phyloP scores from a whole-genome alignment of 164 flowering plant genomes.

The Akebia trifoliata region DNA sequence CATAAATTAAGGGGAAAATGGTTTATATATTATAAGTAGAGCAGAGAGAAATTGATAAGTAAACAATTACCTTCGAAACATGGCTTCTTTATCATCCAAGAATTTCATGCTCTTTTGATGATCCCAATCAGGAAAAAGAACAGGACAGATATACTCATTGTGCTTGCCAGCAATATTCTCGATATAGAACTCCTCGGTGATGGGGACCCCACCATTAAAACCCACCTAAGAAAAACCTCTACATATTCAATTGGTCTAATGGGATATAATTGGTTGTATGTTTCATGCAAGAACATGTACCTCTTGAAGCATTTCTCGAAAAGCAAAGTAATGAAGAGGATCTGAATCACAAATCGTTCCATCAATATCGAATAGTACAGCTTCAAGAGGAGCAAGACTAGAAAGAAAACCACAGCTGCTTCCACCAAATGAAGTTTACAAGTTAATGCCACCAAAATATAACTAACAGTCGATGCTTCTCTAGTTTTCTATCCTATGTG shows the following conservation, averaged over 20 bases:
- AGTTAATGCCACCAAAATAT: neutral
- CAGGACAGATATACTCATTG: conserved; percentile 46
- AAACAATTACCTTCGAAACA: conserved; percentile 57
- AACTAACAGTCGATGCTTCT: neutral
- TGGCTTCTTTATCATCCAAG: conserved; percentile 75
- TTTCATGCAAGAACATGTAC: conserved; percentile 26
- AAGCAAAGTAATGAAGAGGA: conserved; percentile 72
- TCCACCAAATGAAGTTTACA: conserved; percentile 14
- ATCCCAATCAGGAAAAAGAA: conserved; percentile 84
- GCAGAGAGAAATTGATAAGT: neutral
- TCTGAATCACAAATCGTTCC: conserved; percentile 97
- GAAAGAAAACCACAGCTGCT: conserved; percentile 49
- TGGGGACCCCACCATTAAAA: conserved; percentile 80
- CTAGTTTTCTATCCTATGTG: neutral
- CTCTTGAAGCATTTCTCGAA: conserved; percentile 82
- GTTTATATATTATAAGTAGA: neutral
- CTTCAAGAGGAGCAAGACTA: conserved; percentile 68
- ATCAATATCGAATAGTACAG: conserved; percentile 85
- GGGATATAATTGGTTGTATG: neutral
- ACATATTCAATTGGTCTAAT: conserved; percentile 1
- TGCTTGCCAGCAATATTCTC: conserved; percentile 67
- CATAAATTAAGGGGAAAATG: neutral
- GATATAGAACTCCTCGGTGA: conserved; percentile 61
- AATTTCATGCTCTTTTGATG: conserved; percentile 48
- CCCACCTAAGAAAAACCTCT: conserved; percentile 51